These are phyloP conservation scores for Phytophthora lateralis DNA, from an alignment of 352 stramenopile species.

Conservation along the genomic window DNA sequence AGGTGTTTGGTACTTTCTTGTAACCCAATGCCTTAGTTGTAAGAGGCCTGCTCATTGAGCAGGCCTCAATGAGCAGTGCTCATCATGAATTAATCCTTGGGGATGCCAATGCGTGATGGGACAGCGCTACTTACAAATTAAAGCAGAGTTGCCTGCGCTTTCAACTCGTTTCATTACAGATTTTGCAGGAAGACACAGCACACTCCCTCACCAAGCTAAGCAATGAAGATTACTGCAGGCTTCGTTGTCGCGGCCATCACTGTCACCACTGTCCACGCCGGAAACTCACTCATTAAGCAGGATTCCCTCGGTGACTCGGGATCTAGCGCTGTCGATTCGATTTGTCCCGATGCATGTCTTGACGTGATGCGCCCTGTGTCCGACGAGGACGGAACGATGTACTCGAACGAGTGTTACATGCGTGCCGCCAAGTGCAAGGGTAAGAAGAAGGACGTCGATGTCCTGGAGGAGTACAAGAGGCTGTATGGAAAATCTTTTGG, in stretches of 20 bases:
- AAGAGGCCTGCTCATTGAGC: no score
- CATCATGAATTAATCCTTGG: conserved; percentile 21
- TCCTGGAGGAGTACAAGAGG: conserved; percentile 19
- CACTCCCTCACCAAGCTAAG: neutral
- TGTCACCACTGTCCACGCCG: conserved; percentile 2
- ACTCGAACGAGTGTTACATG: conserved; percentile 25
- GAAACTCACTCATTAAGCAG: conserved; percentile 3
- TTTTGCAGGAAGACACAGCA: neutral
- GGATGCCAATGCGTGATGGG: conserved; percentile 6
- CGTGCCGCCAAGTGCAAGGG: conserved; percentile 17
- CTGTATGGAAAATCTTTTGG: conserved; percentile 21
- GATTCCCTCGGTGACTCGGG: neutral
- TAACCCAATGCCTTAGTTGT: no score
- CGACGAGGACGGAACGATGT: conserved; percentile 24
- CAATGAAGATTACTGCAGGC: neutral
- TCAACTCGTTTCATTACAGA: neutral
- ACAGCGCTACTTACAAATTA: neutral
- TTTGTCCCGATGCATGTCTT: conserved; percentile 16
- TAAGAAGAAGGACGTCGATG: conserved; percentile 2
- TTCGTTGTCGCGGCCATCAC: neutral
- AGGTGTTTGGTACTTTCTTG: no score
- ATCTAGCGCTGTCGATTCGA: neutral
- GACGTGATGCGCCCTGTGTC: conserved; percentile 15
- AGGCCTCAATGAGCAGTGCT: no score
- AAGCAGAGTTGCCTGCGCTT: neutral